Evolutionary conservation across 1,284 basidiomycete genomes (phyloP).

Genomic region (Tetrapyrgos nigripes): DNA sequence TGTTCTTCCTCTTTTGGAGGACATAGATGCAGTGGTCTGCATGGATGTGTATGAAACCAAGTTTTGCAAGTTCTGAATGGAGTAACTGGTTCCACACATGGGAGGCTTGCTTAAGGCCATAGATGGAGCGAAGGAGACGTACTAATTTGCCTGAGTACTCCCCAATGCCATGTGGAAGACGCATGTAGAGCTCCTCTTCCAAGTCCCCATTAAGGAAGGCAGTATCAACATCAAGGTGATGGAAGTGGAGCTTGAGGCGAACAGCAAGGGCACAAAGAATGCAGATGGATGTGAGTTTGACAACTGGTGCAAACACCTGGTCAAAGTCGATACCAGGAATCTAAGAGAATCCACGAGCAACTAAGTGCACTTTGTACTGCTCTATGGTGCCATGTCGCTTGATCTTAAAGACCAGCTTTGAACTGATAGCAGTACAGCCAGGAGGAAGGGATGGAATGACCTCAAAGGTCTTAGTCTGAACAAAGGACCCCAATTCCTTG

Average conservation of each 20-base stretch:
- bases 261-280: conserved; percentile 31
- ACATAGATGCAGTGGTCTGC: conserved; percentile 31
- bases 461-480: too few relatives aligned
- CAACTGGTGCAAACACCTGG: conserved; percentile 22
- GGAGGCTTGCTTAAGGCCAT: conserved; percentile 47
- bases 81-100: conserved; percentile 39
- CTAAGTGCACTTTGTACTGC: conserved; percentile 16
- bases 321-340: conserved; percentile 15
- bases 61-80: conserved; percentile 19
- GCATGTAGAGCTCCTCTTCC: conserved; percentile 39
- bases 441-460: too few relatives aligned
- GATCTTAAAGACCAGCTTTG: conserved; percentile 32
- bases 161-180: conserved; percentile 35
- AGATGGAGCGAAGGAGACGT: conserved; percentile 28
- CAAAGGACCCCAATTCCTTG: not conserved
- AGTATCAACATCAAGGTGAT: conserved; percentile 38
- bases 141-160: conserved; percentile 21
- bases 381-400: conserved; percentile 21
- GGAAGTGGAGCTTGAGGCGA: conserved; percentile 24
- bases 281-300: conserved; percentile 14
- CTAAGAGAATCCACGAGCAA: conserved; percentile 24
- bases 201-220: conserved; percentile 44
- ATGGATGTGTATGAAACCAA: conserved; percentile 26
- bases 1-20: conserved; percentile 1
- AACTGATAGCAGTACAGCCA: conserved; percentile 14